Evolutionary conservation across 331 rosid species (phyloP).

Genomic region (Telfairia occidentalis): DNA sequence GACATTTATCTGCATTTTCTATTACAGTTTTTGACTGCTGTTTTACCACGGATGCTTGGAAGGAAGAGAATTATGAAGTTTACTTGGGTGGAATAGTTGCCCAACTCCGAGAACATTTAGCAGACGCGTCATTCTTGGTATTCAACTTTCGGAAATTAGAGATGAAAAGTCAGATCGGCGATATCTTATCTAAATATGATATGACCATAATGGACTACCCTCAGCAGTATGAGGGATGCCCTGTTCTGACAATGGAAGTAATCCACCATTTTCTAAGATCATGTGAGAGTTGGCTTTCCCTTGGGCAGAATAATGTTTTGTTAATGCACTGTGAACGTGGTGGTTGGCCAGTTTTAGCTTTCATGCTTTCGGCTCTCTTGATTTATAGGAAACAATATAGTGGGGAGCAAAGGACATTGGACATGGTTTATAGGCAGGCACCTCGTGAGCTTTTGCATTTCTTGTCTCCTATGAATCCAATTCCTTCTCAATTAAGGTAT

Average conservation of each 20-base stretch:
- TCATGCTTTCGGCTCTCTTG: conserved; percentile 82
- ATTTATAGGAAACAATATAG: conserved; percentile 52
- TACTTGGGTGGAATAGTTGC: conserved; percentile 49
- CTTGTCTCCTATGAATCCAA: conserved; percentile 57
- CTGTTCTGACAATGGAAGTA: conserved; percentile 70
- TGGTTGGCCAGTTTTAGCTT: conserved; percentile 93
- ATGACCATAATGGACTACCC: conserved; percentile 95
- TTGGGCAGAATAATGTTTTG: conserved; percentile 63
- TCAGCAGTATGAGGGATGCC: conserved; percentile 71
- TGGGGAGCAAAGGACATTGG: conserved; percentile 84
- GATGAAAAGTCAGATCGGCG: conserved; percentile 40
- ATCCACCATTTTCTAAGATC: conserved; percentile 83
- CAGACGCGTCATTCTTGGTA: conserved; percentile 64
- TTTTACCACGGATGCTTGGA: conserved; percentile 78
- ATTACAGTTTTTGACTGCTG: conserved; percentile 75
- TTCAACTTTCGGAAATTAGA: conserved; percentile 71
- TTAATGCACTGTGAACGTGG: conserved; percentile 91
- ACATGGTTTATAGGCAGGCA: conserved; percentile 83
- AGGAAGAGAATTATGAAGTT: conserved; percentile 49
- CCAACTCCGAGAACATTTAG: conserved; percentile 48
- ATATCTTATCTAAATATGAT: conserved; percentile 55
- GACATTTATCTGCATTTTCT: conserved; percentile 14
- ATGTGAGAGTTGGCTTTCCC: conserved; percentile 86
- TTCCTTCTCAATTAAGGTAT: conserved; percentile 86
- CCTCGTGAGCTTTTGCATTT: conserved; percentile 72